A percentile compares a stretch with the other conserved stretches of the same genome.
Conservation (phyloP, 345 rosid species). For the Ricinus communis region DNA sequence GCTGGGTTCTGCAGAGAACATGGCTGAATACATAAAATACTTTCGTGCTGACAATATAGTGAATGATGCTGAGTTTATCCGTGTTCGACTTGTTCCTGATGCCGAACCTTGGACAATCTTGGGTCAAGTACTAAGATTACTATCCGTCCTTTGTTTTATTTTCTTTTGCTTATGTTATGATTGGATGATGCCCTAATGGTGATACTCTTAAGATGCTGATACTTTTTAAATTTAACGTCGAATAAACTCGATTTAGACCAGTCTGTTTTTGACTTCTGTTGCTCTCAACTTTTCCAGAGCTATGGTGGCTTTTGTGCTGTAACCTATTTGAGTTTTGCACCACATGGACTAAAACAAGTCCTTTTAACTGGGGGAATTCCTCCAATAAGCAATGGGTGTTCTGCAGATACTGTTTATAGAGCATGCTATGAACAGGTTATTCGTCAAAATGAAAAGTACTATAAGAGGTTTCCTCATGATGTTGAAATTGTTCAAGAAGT, state of each 20-base stretch:
- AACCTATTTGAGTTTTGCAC: conserved; percentile 85
- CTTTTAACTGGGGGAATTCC: conserved; percentile 94
- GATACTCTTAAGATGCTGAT: too few species aligned
- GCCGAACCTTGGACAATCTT: conserved; percentile 79
- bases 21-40: conserved; percentile 65
- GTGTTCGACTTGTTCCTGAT: conserved; percentile 72
- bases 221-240: not conserved
- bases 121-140: conserved; percentile 65
- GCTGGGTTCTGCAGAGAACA: conserved; percentile 53
- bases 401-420: conserved; percentile 68
- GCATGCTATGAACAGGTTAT: conserved; percentile 54
- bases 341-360: conserved; percentile 86
- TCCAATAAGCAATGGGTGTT: conserved; percentile 63
- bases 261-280: not conserved
- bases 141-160: not conserved
- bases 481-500: conserved; percentile 62
- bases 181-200: not conserved
- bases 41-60: conserved; percentile 91
- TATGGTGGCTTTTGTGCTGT: conserved; percentile 94
- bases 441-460: conserved; percentile 83
- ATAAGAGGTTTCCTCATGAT: conserved; percentile 86
- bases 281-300: conserved; percentile 43
- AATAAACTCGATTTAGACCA: not conserved
- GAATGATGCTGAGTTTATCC: conserved; percentile 83
- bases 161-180: not conserved